Evolutionary conservation across 441 rosid genomes (phyloP), one percentile per base, ranked within the genome.

Genomic region (Mallotus japonicus): DNA sequence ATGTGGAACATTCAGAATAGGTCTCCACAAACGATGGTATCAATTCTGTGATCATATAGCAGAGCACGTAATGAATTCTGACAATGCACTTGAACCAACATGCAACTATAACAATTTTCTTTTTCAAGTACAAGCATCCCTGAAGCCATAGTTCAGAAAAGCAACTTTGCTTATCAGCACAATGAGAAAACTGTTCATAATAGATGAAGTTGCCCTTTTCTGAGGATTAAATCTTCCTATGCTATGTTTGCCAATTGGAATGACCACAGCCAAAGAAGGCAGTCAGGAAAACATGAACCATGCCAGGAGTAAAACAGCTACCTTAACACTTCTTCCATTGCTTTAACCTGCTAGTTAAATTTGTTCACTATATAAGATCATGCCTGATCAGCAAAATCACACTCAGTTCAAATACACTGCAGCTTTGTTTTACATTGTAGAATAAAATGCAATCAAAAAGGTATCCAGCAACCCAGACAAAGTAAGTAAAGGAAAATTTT

Each of bases 71-170:
- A 5, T n/a, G 1, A 2, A 28, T 64, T 64, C 63, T 24, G n/a
- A 65, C 24, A 13, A 2, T 17, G 24, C 71, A 40, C 28, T 8
- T 10, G n/a, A 20, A 50, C 49, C 47, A 57, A 28, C 20, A 24
- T 17, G 70, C 56, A 55, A 57, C 15, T n/a, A 4, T 22, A 58
- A 46, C 13, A 19, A 62, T 24, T 55, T 65, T 12, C 47, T 28
- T 65, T 56, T 44, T 55, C 57, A 64, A 40, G 44, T 22, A 56
- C 70, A 64, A n/a, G 65, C 44, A 73, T 71, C 61, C 17, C 20
- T 61, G 22, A 71, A 50, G 58, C 8, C 60, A 1, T 51, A 20
- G 37, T 37, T 20, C 8, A 61, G 49, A 50, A 60, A 28, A 28
- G 34, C 19, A 53, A 6, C 61, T 37, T 2, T 0, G 37, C 62